Evolutionary conservation across 441 rosid species (phyloP).

Genomic region (Breynia disticha): DNA sequence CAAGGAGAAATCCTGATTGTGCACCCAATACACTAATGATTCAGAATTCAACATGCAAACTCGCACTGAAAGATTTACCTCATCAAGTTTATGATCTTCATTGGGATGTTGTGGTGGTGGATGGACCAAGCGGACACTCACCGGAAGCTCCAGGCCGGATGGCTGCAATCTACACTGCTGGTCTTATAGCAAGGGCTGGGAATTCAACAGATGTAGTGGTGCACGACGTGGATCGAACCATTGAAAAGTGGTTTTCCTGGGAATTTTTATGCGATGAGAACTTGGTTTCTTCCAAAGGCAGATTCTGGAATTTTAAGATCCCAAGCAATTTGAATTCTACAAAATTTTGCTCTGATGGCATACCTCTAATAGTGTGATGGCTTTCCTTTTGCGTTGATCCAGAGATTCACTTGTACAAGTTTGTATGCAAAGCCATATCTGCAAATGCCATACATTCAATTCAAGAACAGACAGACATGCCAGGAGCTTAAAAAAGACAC

Average conservation of each 20-base stretch:
- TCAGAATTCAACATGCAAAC: slow-evolving; percentile 40
- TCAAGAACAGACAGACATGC: too few relatives aligned
- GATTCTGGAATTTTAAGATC: slow-evolving; percentile 54
- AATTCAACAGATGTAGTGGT: slow-evolving; percentile 41
- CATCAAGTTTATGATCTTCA: slow-evolving; percentile 33
- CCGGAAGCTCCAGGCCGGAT: slow-evolving; percentile 61
- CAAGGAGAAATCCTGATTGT: slow-evolving; percentile 43
- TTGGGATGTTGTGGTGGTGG: slow-evolving; percentile 64
- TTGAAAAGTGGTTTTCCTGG: slow-evolving; percentile 52
- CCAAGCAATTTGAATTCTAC: slow-evolving; percentile 35
- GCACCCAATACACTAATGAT: slow-evolving; percentile 33
- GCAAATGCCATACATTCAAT: too few relatives aligned
- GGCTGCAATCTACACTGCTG: slow-evolving; percentile 54
- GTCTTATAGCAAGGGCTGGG: slow-evolving; percentile 43
- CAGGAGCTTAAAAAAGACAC: too few relatives aligned
- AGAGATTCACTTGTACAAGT: not conserved
- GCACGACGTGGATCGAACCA: slow-evolving; percentile 46
- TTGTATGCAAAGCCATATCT: not conserved
- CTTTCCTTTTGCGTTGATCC: slow-evolving; percentile 4
- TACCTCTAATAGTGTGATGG: slow-evolving; percentile 15
- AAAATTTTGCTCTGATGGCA: slow-evolving; percentile 46
- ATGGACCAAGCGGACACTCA: slow-evolving; percentile 56
- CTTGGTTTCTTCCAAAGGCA: slow-evolving; percentile 34
- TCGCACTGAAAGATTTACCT: slow-evolving; percentile 45
- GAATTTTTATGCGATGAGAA: slow-evolving; percentile 44